Conservation (phyloP, 169 alveolate species). For the Cryptosporidium muris region DNA sequence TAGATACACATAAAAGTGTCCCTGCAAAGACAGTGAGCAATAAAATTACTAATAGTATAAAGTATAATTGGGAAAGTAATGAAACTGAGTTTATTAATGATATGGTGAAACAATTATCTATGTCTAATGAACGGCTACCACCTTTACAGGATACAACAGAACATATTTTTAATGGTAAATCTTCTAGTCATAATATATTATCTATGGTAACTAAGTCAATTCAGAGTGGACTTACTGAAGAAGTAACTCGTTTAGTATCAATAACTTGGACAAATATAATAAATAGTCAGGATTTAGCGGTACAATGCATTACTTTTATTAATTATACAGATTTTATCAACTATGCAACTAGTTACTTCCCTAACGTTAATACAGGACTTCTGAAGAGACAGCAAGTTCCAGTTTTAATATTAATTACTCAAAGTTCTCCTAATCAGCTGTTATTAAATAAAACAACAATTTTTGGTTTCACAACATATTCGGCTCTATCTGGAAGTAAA, state of each 20-base stretch:
- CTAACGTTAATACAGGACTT: constrained; percentile 6
- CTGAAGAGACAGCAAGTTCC: constrained; percentile 39
- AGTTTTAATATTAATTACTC: constrained; percentile 57
- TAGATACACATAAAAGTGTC: too few relatives aligned
- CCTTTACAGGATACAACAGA: too few relatives aligned
- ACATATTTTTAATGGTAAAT: too few relatives aligned
- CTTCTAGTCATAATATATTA: too few relatives aligned
- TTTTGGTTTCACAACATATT: constrained; percentile 37
- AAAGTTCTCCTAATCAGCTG: constrained; percentile 15
- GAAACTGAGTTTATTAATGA: too few relatives aligned
- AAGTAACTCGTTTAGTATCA: constrained; percentile 18
- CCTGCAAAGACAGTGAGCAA: too few relatives aligned
- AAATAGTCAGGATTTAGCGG: constrained; percentile 1
- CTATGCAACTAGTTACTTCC: constrained; percentile 48
- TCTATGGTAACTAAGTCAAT: too few relatives aligned
- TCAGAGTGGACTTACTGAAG: background rate
- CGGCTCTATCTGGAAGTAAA: constrained; percentile 36
- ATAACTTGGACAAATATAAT: constrained; percentile 5
- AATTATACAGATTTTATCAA: constrained; percentile 41
- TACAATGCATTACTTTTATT: constrained; percentile 43
- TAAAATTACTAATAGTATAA: too few relatives aligned
- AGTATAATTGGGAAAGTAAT: too few relatives aligned
- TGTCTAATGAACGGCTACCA: too few relatives aligned
- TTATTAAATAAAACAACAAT: constrained; percentile 22
- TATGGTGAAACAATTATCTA: too few relatives aligned